phyloP scores from a whole-genome alignment of 139 green algal species.

The Trebouxia sp. region DNA sequence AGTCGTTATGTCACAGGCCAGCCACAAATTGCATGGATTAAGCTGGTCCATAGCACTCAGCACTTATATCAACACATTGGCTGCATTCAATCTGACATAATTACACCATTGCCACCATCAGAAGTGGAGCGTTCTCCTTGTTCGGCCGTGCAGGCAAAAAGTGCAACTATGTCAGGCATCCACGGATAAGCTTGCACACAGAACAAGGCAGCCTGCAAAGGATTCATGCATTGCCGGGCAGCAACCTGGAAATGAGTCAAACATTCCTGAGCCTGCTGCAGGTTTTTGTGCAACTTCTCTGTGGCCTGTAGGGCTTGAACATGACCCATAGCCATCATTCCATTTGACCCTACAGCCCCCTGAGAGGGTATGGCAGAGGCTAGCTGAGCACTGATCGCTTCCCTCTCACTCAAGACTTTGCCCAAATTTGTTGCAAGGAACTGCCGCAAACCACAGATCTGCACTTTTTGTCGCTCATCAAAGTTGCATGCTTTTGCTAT shows the following conservation, averaged over 20 bases:
- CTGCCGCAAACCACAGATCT: not conserved
- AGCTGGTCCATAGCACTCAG: no score
- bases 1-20: no score
- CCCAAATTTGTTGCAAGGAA: not conserved
- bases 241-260: conserved; percentile 10
- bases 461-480: not conserved
- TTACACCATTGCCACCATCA: no score
- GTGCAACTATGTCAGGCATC: not conserved
- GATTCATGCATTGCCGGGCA: not conserved
- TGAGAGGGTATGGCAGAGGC: not conserved
- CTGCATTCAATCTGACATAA: no score
- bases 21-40: no score
- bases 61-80: no score
- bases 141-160: not conserved
- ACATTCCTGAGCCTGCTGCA: conserved; percentile 5
- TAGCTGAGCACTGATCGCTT: conserved; percentile 9
- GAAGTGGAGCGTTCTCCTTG: no score
- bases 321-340: not conserved
- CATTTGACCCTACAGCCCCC: not conserved
- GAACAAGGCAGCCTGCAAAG: not conserved
- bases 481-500: not conserved
- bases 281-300: conserved; percentile 16
- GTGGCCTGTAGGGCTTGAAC: conserved; percentile 2
- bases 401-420: not conserved
- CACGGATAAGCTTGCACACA: conserved; percentile 10